Evolutionary conservation across 2,329 filamentous ascomycete genomes (phyloP), one percentile per base, ranked within the genome.

Genomic region (Colletotrichum spinosum): DNA sequence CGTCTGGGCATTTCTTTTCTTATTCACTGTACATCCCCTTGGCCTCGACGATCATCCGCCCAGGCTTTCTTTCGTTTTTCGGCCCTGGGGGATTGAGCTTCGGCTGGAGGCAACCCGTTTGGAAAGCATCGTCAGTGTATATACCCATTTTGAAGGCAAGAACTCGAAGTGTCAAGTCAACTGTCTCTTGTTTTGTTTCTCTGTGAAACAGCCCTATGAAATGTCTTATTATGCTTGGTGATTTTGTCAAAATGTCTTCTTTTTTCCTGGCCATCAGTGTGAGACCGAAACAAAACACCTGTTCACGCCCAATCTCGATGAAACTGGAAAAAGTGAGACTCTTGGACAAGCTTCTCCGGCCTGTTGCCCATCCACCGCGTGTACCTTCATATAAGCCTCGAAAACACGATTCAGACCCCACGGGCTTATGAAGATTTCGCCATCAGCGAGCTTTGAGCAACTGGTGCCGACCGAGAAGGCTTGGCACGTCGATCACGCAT

Each of bases 1-100:
- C 39, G 37, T 46, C 52, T 34, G 46, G 13, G 13, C n/a, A 25
- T 34, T 38, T 56, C 25, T 39, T 54, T 55, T 42, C 46, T 52
- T 56, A 56, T 57, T 62, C 58, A 57, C 42, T 56, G 62, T 65
- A 65, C 37, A 62, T 57, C 42, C 42, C 17, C 41, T 56, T 57
- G n/a, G 52, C 58, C 58, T 62, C 48, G 57, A 62, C 59, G 48
- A 57, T 65, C 48, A 38, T 48, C 48, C 52, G 58, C 42, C 39
- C 37, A 46, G 13, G 5, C 3, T 3, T 15, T 15, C 3, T 3
- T 15, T 15, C 51, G 2, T 37, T 44, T 56, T 41, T 52, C 34
- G 15, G 11, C 46, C 17, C 48, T 8, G 13, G 13, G 52, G 52
- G 48, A 44, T 53, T 62, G 58, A 62, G 58, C 62, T 65, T 62